Evolutionary conservation across 768 basidiomycete genomes (phyloP).

Genomic region (Tremella yokohamensis): DNA sequence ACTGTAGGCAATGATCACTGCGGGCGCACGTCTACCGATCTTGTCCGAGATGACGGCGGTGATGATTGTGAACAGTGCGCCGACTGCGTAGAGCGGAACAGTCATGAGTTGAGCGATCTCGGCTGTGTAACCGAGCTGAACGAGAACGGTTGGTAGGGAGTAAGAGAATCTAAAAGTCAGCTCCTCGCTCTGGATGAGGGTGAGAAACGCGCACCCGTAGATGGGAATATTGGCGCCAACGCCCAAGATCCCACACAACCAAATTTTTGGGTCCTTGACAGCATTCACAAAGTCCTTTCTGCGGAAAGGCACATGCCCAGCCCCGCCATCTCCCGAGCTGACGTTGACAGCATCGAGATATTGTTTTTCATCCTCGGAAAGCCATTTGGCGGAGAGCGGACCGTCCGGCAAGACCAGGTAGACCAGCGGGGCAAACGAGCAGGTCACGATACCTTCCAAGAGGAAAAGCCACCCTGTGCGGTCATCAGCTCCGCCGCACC

Average conservation of each 20-base stretch:
- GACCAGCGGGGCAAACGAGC: neutral
- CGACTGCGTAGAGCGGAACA: constrained; percentile 11
- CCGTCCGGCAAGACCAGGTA: constrained; percentile 17
- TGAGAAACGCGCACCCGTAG: constrained; percentile 1
- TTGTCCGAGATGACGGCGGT: constrained; percentile 8
- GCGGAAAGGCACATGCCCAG: neutral
- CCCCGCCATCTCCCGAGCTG: neutral
- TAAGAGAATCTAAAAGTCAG: constrained; percentile 5
- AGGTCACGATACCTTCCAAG: constrained; percentile 2
- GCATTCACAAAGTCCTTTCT: neutral
- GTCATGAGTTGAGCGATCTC: constrained; percentile 17
- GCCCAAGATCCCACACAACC: constrained; percentile 3
- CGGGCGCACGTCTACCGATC: constrained; percentile 9
- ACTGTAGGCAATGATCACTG: neutral
- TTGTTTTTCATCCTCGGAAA: neutral
- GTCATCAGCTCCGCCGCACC: neutral
- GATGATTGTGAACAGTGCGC: neutral
- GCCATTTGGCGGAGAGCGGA: constrained; percentile 2
- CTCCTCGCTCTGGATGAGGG: neutral
- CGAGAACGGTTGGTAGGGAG: constrained; percentile 4
- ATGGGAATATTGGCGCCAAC: constrained; percentile 3
- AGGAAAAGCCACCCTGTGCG: constrained; percentile 6
- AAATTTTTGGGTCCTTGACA: constrained; percentile 6
- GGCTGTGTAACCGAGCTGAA: constrained; percentile 13
- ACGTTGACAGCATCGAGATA: neutral